Base-by-base conservation (phyloP, 345 rosid species). In the Heritiera fomes region DNA sequence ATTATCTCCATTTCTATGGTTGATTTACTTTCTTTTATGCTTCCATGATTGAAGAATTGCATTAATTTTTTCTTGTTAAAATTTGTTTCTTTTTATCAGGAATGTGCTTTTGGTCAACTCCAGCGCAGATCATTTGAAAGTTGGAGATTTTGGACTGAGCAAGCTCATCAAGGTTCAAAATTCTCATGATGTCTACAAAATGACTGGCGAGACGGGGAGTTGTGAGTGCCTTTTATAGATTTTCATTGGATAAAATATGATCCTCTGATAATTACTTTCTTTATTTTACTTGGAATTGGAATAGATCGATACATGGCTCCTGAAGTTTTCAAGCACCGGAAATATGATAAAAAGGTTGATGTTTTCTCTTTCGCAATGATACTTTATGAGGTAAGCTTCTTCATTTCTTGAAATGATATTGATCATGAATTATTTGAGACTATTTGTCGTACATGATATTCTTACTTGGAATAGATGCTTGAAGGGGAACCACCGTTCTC, bases 251-350 rank as follows among this genome's bases (percentile, higher is more conserved):
- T 78, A 58, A 28, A 64, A 40, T 55, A 23, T 50, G 50, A 71
- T 81, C 71, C 45, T 82, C 55, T 79, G 32, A 49, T 75, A 69
- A 80, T 85, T 53, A 79, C 63, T 73, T 59, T 83, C 67, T 56
- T 79, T 62, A 74, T 63, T 52, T 79, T 62, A 72, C 56, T 63
- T 81, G 50, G 72, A 11, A 52, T 32, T 32, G 75, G 77, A 80
- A 72, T 84, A 95, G 99, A 95, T 75, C 97, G 99, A 30, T 95
- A 95, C 75, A 95, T 95, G 99, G 99, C 99, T 87, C 99, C 99
- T 67, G 99, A 96, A 86, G 98, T 96, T 75, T 96, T 96, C 92
- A 96, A 79, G 89, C 98, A 96, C 85, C 87, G 95, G 79, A 94
- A 84, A 90, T 96, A 94, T 8, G 99, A 96, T 87, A 96, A 96